Percentiles rank a stretch among this genome's conserved stretches.
These are phyloP conservation scores for Tetracentron sinense DNA, from an alignment of 164 flowering plant species.

Conservation along the genomic window DNA sequence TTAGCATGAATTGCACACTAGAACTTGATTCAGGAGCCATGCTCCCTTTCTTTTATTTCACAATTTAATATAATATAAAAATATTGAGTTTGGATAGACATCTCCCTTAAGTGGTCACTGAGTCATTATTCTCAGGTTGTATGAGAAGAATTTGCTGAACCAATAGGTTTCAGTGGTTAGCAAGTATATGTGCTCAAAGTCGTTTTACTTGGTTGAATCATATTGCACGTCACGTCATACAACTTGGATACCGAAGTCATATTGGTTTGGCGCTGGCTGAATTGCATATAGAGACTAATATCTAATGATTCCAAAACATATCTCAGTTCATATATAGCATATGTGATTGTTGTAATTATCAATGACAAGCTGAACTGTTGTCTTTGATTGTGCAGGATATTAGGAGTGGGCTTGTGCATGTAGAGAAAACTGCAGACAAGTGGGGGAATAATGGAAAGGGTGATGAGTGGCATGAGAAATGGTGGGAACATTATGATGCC, in stretches of 20 bases:
- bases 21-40: slow-evolving; percentile 2
- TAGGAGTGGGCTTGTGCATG: slow-evolving; percentile 41
- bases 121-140: neutral
- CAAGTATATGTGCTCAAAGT: neutral
- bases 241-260: neutral
- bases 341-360: too few species aligned
- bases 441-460: slow-evolving; percentile 75
- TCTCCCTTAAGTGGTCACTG: neutral
- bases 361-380: slow-evolving; percentile 1
- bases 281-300: neutral
- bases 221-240: neutral
- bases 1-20: slow-evolving; percentile 25
- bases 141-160: neutral
- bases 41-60: neutral
- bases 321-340: too few species aligned
- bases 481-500: slow-evolving; percentile 87
- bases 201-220: neutral
- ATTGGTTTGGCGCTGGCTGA: neutral
- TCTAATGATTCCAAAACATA: too few species aligned
- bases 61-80: too few species aligned
- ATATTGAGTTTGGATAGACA: neutral
- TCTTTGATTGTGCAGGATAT: slow-evolving; percentile 36
- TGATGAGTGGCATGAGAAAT: slow-evolving; percentile 74
- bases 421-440: slow-evolving; percentile 81
- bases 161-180: neutral